phyloP scores from a whole-genome alignment of 1,284 basidiomycete genomes.

The Somion occarium region DNA sequence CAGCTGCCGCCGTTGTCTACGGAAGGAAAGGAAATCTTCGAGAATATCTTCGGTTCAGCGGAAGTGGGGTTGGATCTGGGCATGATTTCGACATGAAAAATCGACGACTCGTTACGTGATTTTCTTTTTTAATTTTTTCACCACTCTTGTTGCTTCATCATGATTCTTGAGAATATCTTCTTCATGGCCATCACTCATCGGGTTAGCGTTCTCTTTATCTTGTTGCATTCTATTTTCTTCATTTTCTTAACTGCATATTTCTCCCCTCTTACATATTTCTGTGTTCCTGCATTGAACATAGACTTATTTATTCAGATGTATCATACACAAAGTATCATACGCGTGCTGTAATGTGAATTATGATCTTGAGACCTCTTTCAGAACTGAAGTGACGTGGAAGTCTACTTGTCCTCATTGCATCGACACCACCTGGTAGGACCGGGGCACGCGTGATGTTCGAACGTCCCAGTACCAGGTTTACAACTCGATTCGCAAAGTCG shows the following conservation, averaged over 20 bases:
- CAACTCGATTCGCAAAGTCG: too few relatives aligned
- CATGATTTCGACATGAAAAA: conserved; percentile 58
- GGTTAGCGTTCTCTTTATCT: not conserved
- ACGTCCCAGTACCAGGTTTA: too few relatives aligned
- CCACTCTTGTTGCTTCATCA: conserved; percentile 10
- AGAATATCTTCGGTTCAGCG: conserved; percentile 58
- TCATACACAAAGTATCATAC: conserved; percentile 9
- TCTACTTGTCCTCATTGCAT: too few relatives aligned
- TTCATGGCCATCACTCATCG: not conserved
- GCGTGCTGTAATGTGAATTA: conserved; percentile 1
- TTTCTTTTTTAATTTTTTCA: conserved; percentile 6
- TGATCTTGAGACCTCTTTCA: not conserved
- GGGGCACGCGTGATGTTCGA: too few relatives aligned
- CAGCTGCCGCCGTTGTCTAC: conserved; percentile 59
- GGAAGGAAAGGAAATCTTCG: conserved; percentile 74
- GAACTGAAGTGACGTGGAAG: too few relatives aligned
- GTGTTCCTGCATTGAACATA: conserved; percentile 8
- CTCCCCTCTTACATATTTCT: conserved; percentile 3
- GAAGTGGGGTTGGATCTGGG: conserved; percentile 61
- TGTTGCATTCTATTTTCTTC: conserved; percentile 1
- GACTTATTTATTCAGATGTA: conserved; percentile 8
- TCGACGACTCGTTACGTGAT: not conserved
- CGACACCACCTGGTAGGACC: too few relatives aligned
- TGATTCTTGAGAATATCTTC: not conserved
- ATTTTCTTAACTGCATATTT: conserved; percentile 7